Conservation (phyloP, 352 stramenopile species). For the Globisporangium abappressorium region DNA sequence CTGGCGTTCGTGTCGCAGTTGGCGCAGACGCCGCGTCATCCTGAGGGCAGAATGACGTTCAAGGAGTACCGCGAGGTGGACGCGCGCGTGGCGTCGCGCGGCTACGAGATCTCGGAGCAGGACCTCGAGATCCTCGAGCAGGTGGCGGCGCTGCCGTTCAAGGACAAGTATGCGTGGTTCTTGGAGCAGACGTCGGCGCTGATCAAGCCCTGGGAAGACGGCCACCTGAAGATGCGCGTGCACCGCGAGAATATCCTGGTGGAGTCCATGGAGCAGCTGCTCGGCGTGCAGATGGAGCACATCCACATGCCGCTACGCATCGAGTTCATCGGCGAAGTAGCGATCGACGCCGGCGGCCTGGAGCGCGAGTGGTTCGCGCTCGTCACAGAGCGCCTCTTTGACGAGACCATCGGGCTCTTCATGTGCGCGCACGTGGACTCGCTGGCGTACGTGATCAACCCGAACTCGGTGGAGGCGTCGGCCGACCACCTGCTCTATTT, state of each 20-base stretch:
- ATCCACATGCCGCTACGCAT: constrained; percentile 87
- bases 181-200: constrained; percentile 78
- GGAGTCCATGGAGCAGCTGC: constrained; percentile 81
- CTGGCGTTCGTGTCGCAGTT: constrained; percentile 86
- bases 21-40: constrained; percentile 75
- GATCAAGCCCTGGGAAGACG: constrained; percentile 84
- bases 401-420: constrained; percentile 86
- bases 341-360: constrained; percentile 87
- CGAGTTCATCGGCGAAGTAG: constrained; percentile 87
- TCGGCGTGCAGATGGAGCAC: constrained; percentile 83
- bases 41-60: constrained; percentile 84
- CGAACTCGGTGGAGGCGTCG: constrained; percentile 76
- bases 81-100: constrained; percentile 74
- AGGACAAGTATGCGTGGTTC: constrained; percentile 89
- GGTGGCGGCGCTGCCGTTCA: constrained; percentile 80
- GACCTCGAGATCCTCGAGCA: constrained; percentile 86
- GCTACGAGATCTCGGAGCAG: constrained; percentile 87
- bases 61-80: constrained; percentile 88
- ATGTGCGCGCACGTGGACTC: constrained; percentile 82
- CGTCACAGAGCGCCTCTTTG: constrained; percentile 83
- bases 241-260: constrained; percentile 83
- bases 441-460: constrained; percentile 79
- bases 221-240: constrained; percentile 84
- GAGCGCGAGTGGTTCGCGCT: constrained; percentile 89
- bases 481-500: constrained; percentile 98